Base-by-base conservation (phyloP, 1,284 basidiomycete species). In the Tilletia setariae region DNA sequence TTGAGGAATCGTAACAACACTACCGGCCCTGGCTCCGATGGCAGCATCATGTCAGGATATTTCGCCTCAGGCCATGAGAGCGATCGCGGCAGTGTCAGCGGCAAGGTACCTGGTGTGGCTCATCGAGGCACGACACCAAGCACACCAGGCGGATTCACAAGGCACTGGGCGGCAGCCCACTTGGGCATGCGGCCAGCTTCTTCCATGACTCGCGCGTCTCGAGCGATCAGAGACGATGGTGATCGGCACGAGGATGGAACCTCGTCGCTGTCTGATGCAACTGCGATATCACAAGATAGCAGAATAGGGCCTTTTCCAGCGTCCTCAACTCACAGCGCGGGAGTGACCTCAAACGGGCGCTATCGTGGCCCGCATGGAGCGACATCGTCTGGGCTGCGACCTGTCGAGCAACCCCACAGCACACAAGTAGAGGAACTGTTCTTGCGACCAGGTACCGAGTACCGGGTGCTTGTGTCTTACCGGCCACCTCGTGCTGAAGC, bases 351-450 rank as follows among this genome's bases (percentile, higher is more conserved):
- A 16, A 4, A n/a, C 42, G 43, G 65, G 21, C 7, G 49, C 21
- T 19, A 66, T 64, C 40, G 46, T 35, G 35, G 16, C 25, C 32
- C 47, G 23, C 67, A 49, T 64, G 64, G 6, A 21, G 35, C 13
- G 25, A n/a, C 28, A 23, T n/a, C n/a, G 1, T 23, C 35, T 56
- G 69, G 68, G 40, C 70, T 81, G 15, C 75, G 78, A 32, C 70
- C 73, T 59, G 73, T 71, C 3, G 81, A 81, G 66, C 77, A 82
- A 65, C 72, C 74, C 19, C 79, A 81, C 63, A 76, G 73, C 69
- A 80, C 80, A 64, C 84, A 84, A 68, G 82, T 86, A 21, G 85
- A 86, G 70, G 85, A 86, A 72, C 76, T 86, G n/a, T 81, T 85
- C 25, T 83, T 85, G 72, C 78, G 84, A 6, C 85, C 85, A 1